Evolutionary conservation across 2,329 filamentous ascomycete species (phyloP).

Genomic region (Nemania diffusa): DNA sequence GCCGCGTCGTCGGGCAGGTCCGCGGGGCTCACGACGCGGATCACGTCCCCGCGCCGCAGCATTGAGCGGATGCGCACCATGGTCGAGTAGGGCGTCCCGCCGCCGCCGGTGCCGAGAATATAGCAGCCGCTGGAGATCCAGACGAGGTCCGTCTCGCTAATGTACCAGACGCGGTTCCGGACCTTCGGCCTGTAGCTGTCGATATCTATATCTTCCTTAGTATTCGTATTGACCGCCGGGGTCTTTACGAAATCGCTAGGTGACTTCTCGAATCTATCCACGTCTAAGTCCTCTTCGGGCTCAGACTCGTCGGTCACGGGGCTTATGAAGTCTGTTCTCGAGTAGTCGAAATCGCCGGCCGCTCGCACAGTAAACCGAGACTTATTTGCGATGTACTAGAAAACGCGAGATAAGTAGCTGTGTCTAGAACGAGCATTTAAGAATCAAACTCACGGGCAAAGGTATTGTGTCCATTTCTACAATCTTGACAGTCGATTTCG

Average conservation of each 20-base stretch:
- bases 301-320: constrained; percentile 29
- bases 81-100: constrained; percentile 64
- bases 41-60: constrained; percentile 60
- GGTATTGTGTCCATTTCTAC: constrained; percentile 66
- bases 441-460: constrained; percentile 54
- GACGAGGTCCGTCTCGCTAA: constrained; percentile 66
- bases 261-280: constrained; percentile 42
- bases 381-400: constrained; percentile 62
- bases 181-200: constrained; percentile 61
- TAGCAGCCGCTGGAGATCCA: constrained; percentile 70
- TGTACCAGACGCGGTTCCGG: constrained; percentile 63
- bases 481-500: constrained; percentile 56
- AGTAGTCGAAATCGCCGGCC: constrained; percentile 66
- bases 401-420: background rate
- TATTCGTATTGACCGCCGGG: constrained; percentile 24
- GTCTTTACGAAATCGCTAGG: constrained; percentile 23
- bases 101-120: constrained; percentile 70
- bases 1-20: constrained; percentile 62
- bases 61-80: constrained; percentile 63
- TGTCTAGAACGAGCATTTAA: background rate
- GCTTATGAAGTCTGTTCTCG: constrained; percentile 46
- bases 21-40: constrained; percentile 62
- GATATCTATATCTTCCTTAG: constrained; percentile 44
- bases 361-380: constrained; percentile 68
- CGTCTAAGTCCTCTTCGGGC: constrained; percentile 30